phyloP scores from a whole-genome alignment of 805 yeast species.

The Wickerhamomyces hampshirensis region DNA sequence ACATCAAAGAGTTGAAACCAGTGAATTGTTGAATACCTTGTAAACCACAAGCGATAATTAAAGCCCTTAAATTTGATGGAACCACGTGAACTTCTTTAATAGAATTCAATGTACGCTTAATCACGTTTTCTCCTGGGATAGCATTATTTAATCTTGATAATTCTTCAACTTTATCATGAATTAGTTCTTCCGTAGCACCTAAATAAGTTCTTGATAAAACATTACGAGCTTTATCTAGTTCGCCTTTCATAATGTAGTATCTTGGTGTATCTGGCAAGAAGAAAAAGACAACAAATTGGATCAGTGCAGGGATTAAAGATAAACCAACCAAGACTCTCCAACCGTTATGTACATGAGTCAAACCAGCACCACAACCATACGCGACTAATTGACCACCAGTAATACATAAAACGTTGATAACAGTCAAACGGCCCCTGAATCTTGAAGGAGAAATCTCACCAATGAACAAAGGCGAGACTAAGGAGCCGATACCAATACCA shows the following conservation, averaged over 20 bases:
- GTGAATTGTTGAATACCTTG: conserved; percentile 97
- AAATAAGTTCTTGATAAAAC: conserved; percentile 63
- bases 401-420: conserved; percentile 80
- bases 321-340: conserved; percentile 93
- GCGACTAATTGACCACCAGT: conserved; percentile 96
- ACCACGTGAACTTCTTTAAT: conserved; percentile 57
- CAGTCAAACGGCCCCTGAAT: conserved; percentile 88
- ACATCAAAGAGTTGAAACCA: conserved; percentile 95
- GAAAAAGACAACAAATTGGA: conserved; percentile 70
- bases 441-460: conserved; percentile 89
- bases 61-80: conserved; percentile 83
- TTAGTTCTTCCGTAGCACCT: conserved; percentile 57
- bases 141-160: conserved; percentile 43
- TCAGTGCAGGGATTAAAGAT: conserved; percentile 79
- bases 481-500: conserved; percentile 93
- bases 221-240: conserved; percentile 55
- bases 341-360: conserved; percentile 68
- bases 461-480: conserved; percentile 91
- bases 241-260: conserved; percentile 70
- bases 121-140: conserved; percentile 42
- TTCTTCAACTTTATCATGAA: conserved; percentile 65
- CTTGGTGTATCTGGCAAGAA: conserved; percentile 97
- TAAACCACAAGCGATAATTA: conserved; percentile 84
- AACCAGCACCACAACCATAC: conserved; percentile 89
- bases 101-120: conserved; percentile 53